A percentile compares a stretch with the other conserved stretches of the same genome.
These are phyloP conservation scores for Beta corolliflora DNA, from an alignment of 179 eudicot species.

Conservation along the genomic window DNA sequence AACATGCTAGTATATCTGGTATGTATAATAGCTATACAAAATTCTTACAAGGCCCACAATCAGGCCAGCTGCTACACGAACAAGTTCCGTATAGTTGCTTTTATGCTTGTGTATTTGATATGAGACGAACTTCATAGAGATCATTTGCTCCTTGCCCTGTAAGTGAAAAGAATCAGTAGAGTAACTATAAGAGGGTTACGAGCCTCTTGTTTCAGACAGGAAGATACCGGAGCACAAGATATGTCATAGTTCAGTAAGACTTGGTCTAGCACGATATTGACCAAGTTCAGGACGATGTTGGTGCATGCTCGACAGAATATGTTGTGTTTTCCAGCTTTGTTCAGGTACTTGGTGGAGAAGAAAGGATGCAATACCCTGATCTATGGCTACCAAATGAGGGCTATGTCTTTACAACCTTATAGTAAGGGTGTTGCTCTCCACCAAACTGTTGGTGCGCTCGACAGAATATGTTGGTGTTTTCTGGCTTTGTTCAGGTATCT, in stretches of 20 bases:
- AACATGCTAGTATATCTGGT: conserved; percentile 6
- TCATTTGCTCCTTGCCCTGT: conserved; percentile 71
- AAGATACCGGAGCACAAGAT: neutral
- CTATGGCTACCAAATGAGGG: too few relatives aligned
- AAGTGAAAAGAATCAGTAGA: conserved; percentile 12
- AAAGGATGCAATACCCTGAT: too few relatives aligned
- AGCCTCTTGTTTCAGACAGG: neutral
- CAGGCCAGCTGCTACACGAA: conserved; percentile 15
- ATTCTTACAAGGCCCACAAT: conserved; percentile 8
- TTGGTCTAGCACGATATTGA: neutral
- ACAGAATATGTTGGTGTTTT: too few relatives aligned
- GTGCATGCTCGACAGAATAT: too few relatives aligned
- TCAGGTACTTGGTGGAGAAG: too few relatives aligned
- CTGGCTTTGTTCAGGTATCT: neutral
- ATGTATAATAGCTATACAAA: conserved; percentile 27
- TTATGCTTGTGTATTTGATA: conserved; percentile 63
- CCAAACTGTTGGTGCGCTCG: too few relatives aligned
- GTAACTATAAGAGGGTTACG: neutral
- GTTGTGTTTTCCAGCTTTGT: too few relatives aligned
- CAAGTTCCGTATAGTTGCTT: neutral
- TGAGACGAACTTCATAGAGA: conserved; percentile 78
- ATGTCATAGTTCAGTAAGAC: neutral
- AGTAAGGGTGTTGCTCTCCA: too few relatives aligned
- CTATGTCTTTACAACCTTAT: too few relatives aligned
- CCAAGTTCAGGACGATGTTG: neutral